These are phyloP conservation scores for Metschnikowia cerradonensis DNA, from an alignment of 805 yeast genomes.

Conservation along the genomic window DNA sequence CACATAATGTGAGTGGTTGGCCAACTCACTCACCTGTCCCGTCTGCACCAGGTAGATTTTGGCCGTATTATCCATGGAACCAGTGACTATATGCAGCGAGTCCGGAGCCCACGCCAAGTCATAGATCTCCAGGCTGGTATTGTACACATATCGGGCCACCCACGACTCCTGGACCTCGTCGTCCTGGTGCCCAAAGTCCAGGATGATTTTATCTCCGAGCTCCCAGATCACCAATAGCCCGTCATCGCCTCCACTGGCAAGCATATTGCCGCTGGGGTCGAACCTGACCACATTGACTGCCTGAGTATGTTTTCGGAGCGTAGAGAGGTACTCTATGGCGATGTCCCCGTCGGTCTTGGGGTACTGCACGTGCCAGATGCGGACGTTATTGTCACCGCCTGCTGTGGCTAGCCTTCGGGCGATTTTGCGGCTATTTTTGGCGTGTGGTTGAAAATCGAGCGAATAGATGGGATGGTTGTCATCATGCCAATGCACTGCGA, in stretches of 20 bases:
- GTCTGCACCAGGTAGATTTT: slow-evolving; percentile 58
- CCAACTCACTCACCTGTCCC: slow-evolving; percentile 56
- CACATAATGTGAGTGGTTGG: slow-evolving; percentile 82
- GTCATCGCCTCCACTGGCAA: slow-evolving; percentile 95
- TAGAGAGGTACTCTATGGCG: slow-evolving; percentile 69
- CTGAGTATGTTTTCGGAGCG: slow-evolving; percentile 83
- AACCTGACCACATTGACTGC: slow-evolving; percentile 92
- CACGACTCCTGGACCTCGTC: slow-evolving; percentile 70
- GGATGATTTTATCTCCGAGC: slow-evolving; percentile 47
- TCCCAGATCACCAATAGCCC: slow-evolving; percentile 85
- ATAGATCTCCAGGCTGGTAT: slow-evolving; percentile 74
- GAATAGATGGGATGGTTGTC: slow-evolving; percentile 72
- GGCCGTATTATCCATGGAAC: slow-evolving; percentile 85
- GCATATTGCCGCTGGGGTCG: slow-evolving; percentile 58
- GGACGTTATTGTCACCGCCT: slow-evolving; percentile 91
- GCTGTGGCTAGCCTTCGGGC: slow-evolving; percentile 73
- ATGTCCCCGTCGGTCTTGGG: slow-evolving; percentile 6
- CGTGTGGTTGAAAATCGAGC: slow-evolving; percentile 54
- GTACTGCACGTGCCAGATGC: slow-evolving; percentile 44
- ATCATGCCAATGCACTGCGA: slow-evolving; percentile 71
- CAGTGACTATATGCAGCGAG: slow-evolving; percentile 70
- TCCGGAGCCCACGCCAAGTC: slow-evolving; percentile 94
- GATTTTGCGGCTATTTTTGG: not conserved
- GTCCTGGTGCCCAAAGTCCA: slow-evolving; percentile 55
- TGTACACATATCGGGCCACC: slow-evolving; percentile 56